These are phyloP conservation scores for Wickerhamomyces kurtzmanii DNA, from an alignment of 805 yeast genomes.

Conservation along the genomic window DNA sequence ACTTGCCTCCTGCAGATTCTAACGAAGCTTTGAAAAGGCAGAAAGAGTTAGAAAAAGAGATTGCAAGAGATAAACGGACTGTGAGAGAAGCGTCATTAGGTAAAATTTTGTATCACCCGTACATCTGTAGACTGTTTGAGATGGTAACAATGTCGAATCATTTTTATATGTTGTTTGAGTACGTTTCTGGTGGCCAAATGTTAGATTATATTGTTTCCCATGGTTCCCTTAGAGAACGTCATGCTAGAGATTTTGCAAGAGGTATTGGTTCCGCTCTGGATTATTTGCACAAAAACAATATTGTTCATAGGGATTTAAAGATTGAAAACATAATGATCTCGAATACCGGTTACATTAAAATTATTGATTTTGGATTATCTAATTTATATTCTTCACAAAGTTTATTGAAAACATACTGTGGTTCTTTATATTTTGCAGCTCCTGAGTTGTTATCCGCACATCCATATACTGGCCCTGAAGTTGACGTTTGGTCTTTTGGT, in stretches of 20 bases:
- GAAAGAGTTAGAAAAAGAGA: conserved; percentile 71
- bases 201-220: conserved; percentile 94
- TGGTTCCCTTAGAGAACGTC: conserved; percentile 87
- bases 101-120: conserved; percentile 81
- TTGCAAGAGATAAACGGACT: conserved; percentile 85
- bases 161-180: conserved; percentile 93
- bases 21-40: conserved; percentile 50
- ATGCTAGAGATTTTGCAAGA: conserved; percentile 90
- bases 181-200: conserved; percentile 95
- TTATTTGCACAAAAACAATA: conserved; percentile 87
- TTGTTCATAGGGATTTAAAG: conserved; percentile 94
- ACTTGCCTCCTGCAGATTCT: conserved; percentile 53
- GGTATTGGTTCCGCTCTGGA: conserved; percentile 91
- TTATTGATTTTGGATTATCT: conserved; percentile 93
- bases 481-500: conserved; percentile 97
- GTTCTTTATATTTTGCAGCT: conserved; percentile 95
- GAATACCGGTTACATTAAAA: conserved; percentile 86
- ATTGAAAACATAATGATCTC: conserved; percentile 95
- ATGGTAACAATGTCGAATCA: conserved; percentile 95
- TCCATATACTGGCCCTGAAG: conserved; percentile 95
- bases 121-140: conserved; percentile 84
- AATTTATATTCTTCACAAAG: conserved; percentile 68
- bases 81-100: conserved; percentile 94
- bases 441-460: conserved; percentile 90
- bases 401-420: conserved; percentile 88